These are phyloP conservation scores for Crithidia thermophila DNA, from an alignment of 208 protist species.

Conservation along the genomic window DNA sequence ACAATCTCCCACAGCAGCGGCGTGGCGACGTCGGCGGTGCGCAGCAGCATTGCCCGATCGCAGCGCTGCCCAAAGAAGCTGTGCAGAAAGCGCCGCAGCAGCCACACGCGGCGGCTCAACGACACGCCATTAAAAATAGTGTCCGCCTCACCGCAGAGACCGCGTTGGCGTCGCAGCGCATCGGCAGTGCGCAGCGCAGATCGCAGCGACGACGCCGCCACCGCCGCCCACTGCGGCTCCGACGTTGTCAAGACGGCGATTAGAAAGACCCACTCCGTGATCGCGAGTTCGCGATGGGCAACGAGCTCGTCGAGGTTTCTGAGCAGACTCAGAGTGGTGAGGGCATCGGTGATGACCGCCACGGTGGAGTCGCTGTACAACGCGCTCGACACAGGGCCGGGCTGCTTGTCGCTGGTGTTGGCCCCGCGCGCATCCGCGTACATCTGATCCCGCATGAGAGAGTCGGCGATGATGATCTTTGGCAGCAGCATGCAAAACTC, in stretches of 20 bases:
- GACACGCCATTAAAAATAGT: slow-evolving; percentile 2
- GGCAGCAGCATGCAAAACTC: slow-evolving; percentile 26
- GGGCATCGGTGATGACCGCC: neutral
- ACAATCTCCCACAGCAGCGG: slow-evolving; percentile 20
- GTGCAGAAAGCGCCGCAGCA: neutral
- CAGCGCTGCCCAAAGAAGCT: slow-evolving; percentile 6
- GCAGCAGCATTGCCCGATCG: neutral
- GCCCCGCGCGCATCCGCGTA: no score
- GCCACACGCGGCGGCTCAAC: neutral
- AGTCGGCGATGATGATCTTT: slow-evolving; percentile 1
- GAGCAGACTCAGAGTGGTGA: slow-evolving; percentile 19
- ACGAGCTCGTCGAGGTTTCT: slow-evolving; percentile 11
- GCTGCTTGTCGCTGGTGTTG: no score
- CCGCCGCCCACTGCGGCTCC: slow-evolving; percentile 11
- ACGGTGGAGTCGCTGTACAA: slow-evolving; percentile 1
- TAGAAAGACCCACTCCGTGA: slow-evolving; percentile 26
- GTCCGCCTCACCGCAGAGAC: neutral
- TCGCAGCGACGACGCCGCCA: neutral
- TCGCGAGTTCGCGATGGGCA: neutral
- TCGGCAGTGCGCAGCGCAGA: slow-evolving; percentile 2
- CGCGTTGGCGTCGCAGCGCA: slow-evolving; percentile 2
- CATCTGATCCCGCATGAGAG: no score
- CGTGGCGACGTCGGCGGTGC: neutral
- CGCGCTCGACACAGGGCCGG: no score
- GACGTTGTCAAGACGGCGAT: neutral